These are phyloP conservation scores for Cryphonectria nitschkei DNA, from an alignment of 2,329 filamentous ascomycete genomes.

Conservation along the genomic window DNA sequence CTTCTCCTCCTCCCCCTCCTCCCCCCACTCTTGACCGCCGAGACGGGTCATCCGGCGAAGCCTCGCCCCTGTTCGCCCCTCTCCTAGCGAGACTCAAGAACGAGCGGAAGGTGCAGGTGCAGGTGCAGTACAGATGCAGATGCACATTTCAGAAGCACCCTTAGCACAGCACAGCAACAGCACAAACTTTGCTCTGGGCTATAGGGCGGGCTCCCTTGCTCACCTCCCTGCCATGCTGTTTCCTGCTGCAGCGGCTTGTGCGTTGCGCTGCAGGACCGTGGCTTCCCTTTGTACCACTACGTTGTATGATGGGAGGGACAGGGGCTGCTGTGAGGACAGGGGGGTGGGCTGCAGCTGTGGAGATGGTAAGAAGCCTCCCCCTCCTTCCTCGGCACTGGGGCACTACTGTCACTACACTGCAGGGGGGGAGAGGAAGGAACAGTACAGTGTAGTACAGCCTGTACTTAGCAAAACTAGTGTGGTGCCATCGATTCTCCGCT, in stretches of 20 bases:
- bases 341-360: slow-evolving; percentile 3
- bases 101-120: slow-evolving; percentile 6
- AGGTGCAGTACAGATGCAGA: background rate
- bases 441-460: background rate
- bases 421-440: background rate
- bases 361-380: slow-evolving; percentile 7
- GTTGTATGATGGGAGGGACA: background rate
- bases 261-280: slow-evolving; percentile 18
- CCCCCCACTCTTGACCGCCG: slow-evolving; percentile 32
- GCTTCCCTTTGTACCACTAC: background rate
- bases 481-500: background rate
- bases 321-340: background rate
- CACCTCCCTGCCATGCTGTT: background rate
- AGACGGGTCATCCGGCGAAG: slow-evolving; percentile 17
- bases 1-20: background rate
- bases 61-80: slow-evolving; percentile 6
- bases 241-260: background rate
- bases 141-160: background rate
- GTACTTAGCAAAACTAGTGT: background rate
- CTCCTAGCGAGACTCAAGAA: slow-evolving; percentile 4
- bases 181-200: background rate
- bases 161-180: background rate
- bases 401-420: background rate
- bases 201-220: background rate
- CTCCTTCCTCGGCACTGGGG: background rate